These are phyloP conservation scores for Sesbania bispinosa DNA, from an alignment of 306 rosid genomes.

Conservation along the genomic window DNA sequence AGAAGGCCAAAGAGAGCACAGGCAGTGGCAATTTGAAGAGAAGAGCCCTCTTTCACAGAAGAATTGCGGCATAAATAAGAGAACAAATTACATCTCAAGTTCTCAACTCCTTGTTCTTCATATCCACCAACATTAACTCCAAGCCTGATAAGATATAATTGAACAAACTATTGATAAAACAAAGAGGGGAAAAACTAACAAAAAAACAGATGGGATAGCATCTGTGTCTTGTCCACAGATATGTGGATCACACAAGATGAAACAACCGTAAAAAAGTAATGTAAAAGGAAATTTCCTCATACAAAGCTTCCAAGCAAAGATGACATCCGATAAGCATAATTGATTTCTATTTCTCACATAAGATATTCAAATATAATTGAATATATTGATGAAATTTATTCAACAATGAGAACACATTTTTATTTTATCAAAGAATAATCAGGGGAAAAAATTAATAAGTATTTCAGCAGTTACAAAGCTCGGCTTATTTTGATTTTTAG, in stretches of 20 bases:
- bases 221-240: neutral
- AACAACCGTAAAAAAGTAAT: neutral
- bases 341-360: neutral
- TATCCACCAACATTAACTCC: conserved; percentile 65
- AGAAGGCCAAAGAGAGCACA: conserved; percentile 55
- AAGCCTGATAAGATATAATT: conserved; percentile 41
- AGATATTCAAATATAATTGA: neutral
- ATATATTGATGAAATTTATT: neutral
- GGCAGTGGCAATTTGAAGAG: conserved; percentile 55
- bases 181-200: neutral
- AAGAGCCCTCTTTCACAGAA: conserved; percentile 32
- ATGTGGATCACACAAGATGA: neutral
- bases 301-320: neutral
- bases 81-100: conserved; percentile 44
- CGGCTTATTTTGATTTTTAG: no score
- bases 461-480: no score
- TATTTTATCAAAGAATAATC: no score
- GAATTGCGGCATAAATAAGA: conserved; percentile 38
- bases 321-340: neutral
- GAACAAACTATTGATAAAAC: neutral
- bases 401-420: no score
- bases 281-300: neutral
- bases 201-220: neutral
- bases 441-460: no score
- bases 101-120: conserved; percentile 52